Evolutionary conservation across 225 moss, liverwort and hornwort genomes (phyloP).

Genomic region (Ulota crispa): DNA sequence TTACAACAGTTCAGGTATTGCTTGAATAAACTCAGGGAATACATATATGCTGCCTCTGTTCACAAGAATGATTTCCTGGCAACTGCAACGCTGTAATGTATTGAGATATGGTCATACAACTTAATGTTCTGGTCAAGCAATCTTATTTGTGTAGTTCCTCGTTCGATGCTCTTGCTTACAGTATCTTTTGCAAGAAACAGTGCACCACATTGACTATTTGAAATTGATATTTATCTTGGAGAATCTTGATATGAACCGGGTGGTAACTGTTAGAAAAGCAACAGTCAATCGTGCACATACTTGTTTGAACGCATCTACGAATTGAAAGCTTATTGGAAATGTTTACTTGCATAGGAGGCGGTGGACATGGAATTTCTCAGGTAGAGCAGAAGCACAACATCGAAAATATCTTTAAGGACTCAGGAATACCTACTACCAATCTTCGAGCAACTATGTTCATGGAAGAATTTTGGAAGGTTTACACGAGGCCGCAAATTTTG

Average conservation of each 20-base stretch:
- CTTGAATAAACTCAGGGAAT: background rate
- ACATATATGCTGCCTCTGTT: background rate
- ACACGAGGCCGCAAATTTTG: constrained; percentile 60
- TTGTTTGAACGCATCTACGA: background rate
- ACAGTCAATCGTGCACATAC: background rate
- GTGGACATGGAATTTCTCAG: constrained; percentile 57
- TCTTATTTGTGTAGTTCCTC: constrained; percentile 8
- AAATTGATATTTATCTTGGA: background rate
- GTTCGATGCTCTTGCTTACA: background rate
- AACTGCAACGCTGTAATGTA: background rate
- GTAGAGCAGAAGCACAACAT: constrained; percentile 59
- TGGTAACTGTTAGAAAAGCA: background rate
- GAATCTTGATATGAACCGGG: background rate
- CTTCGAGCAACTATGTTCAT: constrained; percentile 68
- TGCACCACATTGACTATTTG: background rate
- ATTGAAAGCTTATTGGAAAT: background rate
- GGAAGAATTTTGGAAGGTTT: constrained; percentile 69
- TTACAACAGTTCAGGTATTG: constrained; percentile 58
- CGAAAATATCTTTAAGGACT: constrained; percentile 48
- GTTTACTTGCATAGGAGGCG: constrained; percentile 38
- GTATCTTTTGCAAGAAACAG: background rate
- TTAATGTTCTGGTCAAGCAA: background rate
- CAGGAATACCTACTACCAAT: constrained; percentile 52
- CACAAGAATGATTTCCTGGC: background rate
- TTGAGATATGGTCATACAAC: background rate